These are phyloP conservation scores for Clathrus columnatus DNA, from an alignment of 768 basidiomycete genomes.

Conservation along the genomic window DNA sequence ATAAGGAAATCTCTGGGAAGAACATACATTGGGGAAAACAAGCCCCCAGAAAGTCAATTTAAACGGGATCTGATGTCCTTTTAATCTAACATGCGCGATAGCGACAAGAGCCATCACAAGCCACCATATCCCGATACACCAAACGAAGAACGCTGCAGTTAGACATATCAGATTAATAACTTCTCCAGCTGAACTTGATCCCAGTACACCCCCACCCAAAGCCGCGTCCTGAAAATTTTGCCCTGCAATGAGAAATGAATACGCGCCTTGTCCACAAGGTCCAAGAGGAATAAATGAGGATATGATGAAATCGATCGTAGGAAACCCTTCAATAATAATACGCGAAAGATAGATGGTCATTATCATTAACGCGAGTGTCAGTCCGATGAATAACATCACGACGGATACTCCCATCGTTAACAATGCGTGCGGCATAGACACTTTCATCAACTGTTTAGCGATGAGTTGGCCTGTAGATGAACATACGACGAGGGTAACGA, in stretches of 20 bases:
- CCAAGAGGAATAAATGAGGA: slow-evolving; percentile 43
- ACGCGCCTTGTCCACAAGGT: slow-evolving; percentile 46
- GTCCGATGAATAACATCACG: slow-evolving; percentile 36
- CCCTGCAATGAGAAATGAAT: slow-evolving; percentile 34
- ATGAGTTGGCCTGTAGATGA: slow-evolving; percentile 43
- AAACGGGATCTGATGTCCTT: slow-evolving; percentile 31
- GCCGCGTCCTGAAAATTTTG: slow-evolving; percentile 28
- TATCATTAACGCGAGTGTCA: slow-evolving; percentile 40
- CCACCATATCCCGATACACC: slow-evolving; percentile 51
- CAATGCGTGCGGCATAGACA: slow-evolving; percentile 30
- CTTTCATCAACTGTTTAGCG: slow-evolving; percentile 28
- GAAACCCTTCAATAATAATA: slow-evolving; percentile 33
- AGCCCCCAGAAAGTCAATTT: slow-evolving; percentile 45
- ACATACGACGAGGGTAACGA: slow-evolving; percentile 45
- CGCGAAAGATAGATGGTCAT: slow-evolving; percentile 40
- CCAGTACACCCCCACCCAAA: slow-evolving; percentile 24
- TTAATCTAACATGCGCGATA: slow-evolving; percentile 25
- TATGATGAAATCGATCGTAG: slow-evolving; percentile 30
- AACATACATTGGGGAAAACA: slow-evolving; percentile 42
- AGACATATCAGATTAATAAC: slow-evolving; percentile 37
- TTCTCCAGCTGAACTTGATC: slow-evolving; percentile 28
- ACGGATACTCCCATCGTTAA: slow-evolving; percentile 37
- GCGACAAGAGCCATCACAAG: slow-evolving; percentile 35
- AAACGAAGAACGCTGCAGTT: slow-evolving; percentile 38
- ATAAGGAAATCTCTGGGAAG: neutral